Percentiles rank a stretch among this genome's conserved stretches.
These are phyloP conservation scores for Fusarium sacchari DNA, from an alignment of 2,329 filamentous ascomycete species.

Conservation along the genomic window DNA sequence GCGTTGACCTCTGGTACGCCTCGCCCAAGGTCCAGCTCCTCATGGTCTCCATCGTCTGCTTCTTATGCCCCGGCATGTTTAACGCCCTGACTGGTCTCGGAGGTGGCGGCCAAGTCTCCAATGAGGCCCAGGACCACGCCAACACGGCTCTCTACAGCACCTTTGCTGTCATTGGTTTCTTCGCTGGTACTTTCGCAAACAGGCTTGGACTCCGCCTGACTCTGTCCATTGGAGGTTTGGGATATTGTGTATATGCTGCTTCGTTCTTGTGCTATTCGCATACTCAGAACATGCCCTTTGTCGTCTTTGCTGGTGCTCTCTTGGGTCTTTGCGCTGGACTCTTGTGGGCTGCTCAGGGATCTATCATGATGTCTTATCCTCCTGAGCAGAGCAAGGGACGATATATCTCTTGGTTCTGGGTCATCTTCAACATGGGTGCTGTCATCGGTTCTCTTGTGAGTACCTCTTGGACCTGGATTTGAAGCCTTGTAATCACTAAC, in stretches of 20 bases:
- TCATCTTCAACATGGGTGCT: slow-evolving; percentile 92
- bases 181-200: slow-evolving; percentile 83
- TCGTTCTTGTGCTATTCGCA: slow-evolving; percentile 78
- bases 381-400: slow-evolving; percentile 83
- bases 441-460: slow-evolving; percentile 79
- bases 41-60: slow-evolving; percentile 67
- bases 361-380: slow-evolving; percentile 92
- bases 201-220: slow-evolving; percentile 75
- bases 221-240: slow-evolving; percentile 76
- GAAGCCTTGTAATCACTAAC: neutral
- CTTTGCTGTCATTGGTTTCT: slow-evolving; percentile 74
- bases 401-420: slow-evolving; percentile 93
- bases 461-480: neutral
- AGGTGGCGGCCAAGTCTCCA: slow-evolving; percentile 65
- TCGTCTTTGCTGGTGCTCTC: slow-evolving; percentile 79
- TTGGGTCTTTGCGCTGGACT: slow-evolving; percentile 83
- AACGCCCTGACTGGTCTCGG: slow-evolving; percentile 74
- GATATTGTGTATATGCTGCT: slow-evolving; percentile 79
- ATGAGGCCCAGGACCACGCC: slow-evolving; percentile 68
- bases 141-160: slow-evolving; percentile 78
- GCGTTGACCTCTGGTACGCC: slow-evolving; percentile 72
- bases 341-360: slow-evolving; percentile 84
- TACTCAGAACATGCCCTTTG: slow-evolving; percentile 73
- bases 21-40: slow-evolving; percentile 77
- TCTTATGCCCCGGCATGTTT: slow-evolving; percentile 79